A percentile compares a stretch with the other conserved stretches of the same genome.
phyloP scores from a whole-genome alignment of 129 eudicot species.

The Centrapalus pauciflorus region DNA sequence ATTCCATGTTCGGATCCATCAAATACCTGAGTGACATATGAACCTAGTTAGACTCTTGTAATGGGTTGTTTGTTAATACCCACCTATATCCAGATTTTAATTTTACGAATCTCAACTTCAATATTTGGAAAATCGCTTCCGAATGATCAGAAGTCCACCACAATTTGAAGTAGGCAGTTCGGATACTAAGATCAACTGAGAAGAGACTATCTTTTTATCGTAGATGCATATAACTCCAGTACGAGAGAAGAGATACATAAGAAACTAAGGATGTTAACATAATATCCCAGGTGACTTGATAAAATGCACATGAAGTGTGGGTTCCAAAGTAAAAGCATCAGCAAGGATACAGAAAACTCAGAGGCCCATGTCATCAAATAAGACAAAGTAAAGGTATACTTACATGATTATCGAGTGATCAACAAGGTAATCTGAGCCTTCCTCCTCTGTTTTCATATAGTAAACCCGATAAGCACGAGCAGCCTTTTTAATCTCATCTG shows the following conservation, averaged over 20 bases:
- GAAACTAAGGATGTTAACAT: too few species aligned
- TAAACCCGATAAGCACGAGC: constrained; percentile 91
- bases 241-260: too few species aligned
- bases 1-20: constrained; percentile 89
- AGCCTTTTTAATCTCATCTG: constrained; percentile 75
- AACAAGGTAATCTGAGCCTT: constrained; percentile 89
- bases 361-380: background rate
- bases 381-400: constrained; percentile 15
- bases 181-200: background rate
- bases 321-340: background rate
- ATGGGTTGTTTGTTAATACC: background rate
- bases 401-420: constrained; percentile 94
- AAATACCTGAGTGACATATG: constrained; percentile 58
- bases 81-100: background rate
- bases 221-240: background rate
- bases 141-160: background rate
- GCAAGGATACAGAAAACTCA: background rate
- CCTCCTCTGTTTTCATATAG: constrained; percentile 96
- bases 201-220: too few species aligned
- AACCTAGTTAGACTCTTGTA: constrained; percentile 12
- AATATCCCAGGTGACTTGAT: background rate
- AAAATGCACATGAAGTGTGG: background rate
- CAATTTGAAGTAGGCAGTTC: background rate
- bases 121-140: background rate
- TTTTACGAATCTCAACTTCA: background rate